phyloP scores from a whole-genome alignment of 2,329 filamentous ascomycete species.

The Penicillium aurantiogriseum region DNA sequence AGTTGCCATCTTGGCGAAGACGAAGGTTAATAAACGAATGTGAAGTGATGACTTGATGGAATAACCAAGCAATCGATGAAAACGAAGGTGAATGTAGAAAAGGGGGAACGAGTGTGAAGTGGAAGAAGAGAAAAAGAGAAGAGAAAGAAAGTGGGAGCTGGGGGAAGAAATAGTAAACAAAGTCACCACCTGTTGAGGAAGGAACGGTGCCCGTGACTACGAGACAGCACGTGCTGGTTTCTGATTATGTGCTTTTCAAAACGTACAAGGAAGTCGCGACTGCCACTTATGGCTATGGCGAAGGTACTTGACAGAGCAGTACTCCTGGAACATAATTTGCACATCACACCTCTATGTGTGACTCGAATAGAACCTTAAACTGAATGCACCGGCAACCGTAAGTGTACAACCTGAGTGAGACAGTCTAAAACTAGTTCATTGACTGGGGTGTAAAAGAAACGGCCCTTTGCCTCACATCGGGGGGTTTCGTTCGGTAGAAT shows the following conservation, averaged over 20 bases:
- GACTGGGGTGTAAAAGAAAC: neutral
- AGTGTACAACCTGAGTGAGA: slow-evolving; percentile 5
- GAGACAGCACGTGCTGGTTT: neutral
- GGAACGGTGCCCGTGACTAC: neutral
- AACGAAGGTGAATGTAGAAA: slow-evolving; percentile 1
- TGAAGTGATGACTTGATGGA: neutral
- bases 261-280: slow-evolving; percentile 4
- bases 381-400: neutral
- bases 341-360: neutral
- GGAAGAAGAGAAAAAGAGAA: slow-evolving; percentile 1
- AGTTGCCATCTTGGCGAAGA: slow-evolving; percentile 2
- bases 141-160: neutral
- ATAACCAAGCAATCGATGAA: neutral
- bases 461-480: neutral
- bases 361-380: slow-evolving; percentile 7
- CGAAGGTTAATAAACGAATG: neutral
- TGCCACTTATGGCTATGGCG: neutral
- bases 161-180: slow-evolving; percentile 6
- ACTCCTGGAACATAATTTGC: neutral
- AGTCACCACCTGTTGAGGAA: neutral
- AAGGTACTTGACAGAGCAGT: neutral
- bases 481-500: neutral
- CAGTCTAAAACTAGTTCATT: neutral
- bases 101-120: neutral
- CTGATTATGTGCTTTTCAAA: neutral